These are phyloP conservation scores for Orbilia brochopaga DNA, from an alignment of 2,329 filamentous ascomycete species.

Conservation along the genomic window DNA sequence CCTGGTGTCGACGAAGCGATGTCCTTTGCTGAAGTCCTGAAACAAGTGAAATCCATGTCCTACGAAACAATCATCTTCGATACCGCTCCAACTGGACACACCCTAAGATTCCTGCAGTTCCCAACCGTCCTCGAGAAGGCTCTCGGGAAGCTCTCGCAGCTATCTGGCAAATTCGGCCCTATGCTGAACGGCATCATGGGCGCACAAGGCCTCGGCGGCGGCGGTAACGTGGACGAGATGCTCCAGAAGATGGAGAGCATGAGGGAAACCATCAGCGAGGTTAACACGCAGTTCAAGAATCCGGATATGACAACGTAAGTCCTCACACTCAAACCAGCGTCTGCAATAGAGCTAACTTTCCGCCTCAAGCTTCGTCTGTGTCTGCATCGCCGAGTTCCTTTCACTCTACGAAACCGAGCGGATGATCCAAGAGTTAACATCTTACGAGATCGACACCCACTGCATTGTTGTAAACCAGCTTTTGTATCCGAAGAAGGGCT, in stretches of 20 bases:
- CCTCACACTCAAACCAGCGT: neutral
- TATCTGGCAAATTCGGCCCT: slow-evolving; percentile 91
- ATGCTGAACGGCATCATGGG: slow-evolving; percentile 94
- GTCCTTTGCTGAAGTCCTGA: slow-evolving; percentile 98
- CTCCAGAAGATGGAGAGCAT: slow-evolving; percentile 93
- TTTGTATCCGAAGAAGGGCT: slow-evolving; percentile 84
- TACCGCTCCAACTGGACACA: slow-evolving; percentile 96
- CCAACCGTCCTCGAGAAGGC: slow-evolving; percentile 98
- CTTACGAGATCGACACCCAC: slow-evolving; percentile 94
- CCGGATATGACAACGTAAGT: slow-evolving; percentile 65
- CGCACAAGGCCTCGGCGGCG: slow-evolving; percentile 65
- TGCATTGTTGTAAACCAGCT: slow-evolving; percentile 98
- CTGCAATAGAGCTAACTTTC: neutral
- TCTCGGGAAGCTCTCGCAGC: slow-evolving; percentile 92
- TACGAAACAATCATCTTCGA: slow-evolving; percentile 99
- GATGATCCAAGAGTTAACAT: slow-evolving; percentile 97
- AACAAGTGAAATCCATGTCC: slow-evolving; percentile 97
- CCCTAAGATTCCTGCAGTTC: slow-evolving; percentile 97
- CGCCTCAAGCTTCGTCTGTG: slow-evolving; percentile 85
- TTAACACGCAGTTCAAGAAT: slow-evolving; percentile 98
- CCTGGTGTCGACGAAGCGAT: slow-evolving; percentile 99
- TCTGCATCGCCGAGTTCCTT: slow-evolving; percentile 97
- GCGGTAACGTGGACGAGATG: slow-evolving; percentile 72
- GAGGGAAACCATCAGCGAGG: slow-evolving; percentile 89
- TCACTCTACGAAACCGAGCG: slow-evolving; percentile 97